Conservation (phyloP, 768 basidiomycete species). For the Leccinum obscurum region DNA sequence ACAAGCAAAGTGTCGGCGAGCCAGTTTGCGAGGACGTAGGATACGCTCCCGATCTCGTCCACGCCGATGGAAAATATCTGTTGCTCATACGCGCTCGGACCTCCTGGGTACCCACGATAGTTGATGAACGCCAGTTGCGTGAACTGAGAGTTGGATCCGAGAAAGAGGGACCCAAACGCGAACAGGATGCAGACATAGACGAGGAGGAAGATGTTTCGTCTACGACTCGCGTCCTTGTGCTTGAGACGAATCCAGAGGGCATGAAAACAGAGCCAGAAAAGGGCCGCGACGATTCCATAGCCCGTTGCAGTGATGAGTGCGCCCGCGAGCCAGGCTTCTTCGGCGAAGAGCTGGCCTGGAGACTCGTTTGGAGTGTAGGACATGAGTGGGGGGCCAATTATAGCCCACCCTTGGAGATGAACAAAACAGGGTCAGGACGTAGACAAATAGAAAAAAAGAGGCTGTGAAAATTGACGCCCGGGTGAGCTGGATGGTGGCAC, state of each 20-base stretch:
- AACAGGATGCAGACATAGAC: slow-evolving; percentile 25
- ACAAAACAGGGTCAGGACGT: background rate
- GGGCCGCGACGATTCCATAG: slow-evolving; percentile 28
- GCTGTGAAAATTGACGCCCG: background rate
- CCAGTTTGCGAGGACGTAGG: slow-evolving; percentile 32
- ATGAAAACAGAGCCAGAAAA: slow-evolving; percentile 25
- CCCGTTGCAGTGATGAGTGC: slow-evolving; percentile 26
- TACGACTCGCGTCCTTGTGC: slow-evolving; percentile 11
- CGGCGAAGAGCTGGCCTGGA: slow-evolving; percentile 19
- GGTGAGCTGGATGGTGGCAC: background rate
- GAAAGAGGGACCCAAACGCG: slow-evolving; percentile 24
- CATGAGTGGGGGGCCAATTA: slow-evolving; percentile 14
- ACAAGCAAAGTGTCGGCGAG: slow-evolving; percentile 29
- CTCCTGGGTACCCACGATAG: slow-evolving; percentile 27
- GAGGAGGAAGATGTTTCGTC: slow-evolving; percentile 25
- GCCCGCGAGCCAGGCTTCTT: slow-evolving; percentile 31
- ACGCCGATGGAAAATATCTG: slow-evolving; percentile 30
- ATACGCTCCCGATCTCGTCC: slow-evolving; percentile 27
- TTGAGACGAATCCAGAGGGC: slow-evolving; percentile 21
- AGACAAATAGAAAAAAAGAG: background rate
- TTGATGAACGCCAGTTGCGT: slow-evolving; percentile 33
- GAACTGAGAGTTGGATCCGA: slow-evolving; percentile 30
- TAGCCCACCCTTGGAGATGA: slow-evolving; percentile 8
- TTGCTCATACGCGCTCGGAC: slow-evolving; percentile 24
- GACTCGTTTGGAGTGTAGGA: slow-evolving; percentile 20